Evolutionary conservation across 1,139 yeast species (phyloP).

Genomic region (Taphrina pruni): DNA sequence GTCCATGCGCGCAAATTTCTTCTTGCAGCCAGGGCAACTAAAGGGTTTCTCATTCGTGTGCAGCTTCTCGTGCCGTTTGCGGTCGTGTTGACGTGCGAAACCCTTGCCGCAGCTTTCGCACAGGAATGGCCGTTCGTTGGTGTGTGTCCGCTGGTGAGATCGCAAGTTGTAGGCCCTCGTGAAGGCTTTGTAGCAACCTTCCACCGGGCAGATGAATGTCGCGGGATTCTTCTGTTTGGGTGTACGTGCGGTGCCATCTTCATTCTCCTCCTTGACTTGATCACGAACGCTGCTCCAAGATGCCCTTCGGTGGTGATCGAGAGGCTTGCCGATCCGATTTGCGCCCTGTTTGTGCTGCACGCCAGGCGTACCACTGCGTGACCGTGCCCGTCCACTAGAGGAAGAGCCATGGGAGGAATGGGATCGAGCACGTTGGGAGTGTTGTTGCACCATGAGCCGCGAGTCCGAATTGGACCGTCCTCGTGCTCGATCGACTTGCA

Average conservation of each 20-base stretch:
- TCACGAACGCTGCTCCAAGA: constrained; percentile 30
- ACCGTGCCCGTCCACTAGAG: constrained; percentile 5
- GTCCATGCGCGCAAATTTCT: constrained; percentile 93
- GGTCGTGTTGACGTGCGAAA: constrained; percentile 93
- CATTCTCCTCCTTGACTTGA: constrained; percentile 14
- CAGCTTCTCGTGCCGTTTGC: constrained; percentile 89
- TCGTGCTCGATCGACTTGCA: neutral
- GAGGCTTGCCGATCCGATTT: constrained; percentile 4
- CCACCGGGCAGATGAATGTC: constrained; percentile 74
- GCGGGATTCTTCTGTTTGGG: constrained; percentile 76
- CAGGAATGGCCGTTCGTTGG: constrained; percentile 88
- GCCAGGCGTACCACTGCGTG: constrained; percentile 10
- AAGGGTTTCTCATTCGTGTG: constrained; percentile 90
- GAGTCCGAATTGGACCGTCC: constrained; percentile 24
- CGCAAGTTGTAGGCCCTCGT: constrained; percentile 91
- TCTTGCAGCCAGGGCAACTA: constrained; percentile 96
- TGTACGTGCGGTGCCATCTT: neutral
- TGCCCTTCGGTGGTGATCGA: constrained; percentile 16
- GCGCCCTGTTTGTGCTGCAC: constrained; percentile 1
- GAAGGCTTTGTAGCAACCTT: constrained; percentile 75
- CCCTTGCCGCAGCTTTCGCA: constrained; percentile 91
- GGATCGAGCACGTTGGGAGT: constrained; percentile 1
- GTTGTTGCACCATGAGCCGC: constrained; percentile 13
- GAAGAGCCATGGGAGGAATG: constrained; percentile 7
- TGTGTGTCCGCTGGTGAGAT: constrained; percentile 90